Evolutionary conservation across 2,329 filamentous ascomycete genomes (phyloP).

Genomic region (Fusarium bactridioides): DNA sequence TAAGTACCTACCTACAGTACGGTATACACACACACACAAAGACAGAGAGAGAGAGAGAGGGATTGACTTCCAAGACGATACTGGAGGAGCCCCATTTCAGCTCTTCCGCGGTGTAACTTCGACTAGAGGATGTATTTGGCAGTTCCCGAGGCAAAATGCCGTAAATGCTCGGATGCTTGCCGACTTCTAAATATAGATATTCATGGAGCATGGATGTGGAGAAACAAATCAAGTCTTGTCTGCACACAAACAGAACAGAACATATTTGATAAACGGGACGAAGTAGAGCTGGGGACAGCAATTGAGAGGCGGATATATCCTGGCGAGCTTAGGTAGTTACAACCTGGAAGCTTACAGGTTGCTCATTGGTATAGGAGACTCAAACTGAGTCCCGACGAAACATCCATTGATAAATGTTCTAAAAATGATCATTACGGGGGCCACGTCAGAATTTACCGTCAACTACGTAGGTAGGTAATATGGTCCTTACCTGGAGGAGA

Average conservation of each 20-base stretch:
- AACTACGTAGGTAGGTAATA: not conserved
- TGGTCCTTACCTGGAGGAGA: not conserved
- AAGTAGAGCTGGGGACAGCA: not conserved
- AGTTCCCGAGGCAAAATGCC: conserved; percentile 1
- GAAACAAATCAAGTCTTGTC: not conserved
- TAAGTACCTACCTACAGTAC: too few species aligned
- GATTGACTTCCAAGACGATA: not conserved
- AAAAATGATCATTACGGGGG: conserved; percentile 3
- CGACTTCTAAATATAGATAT: conserved; percentile 10
- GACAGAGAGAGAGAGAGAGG: not conserved
- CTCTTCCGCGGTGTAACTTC: not conserved
- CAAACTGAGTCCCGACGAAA: not conserved
- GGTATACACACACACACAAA: too few species aligned
- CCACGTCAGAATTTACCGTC: not conserved
- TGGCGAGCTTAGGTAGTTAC: not conserved
- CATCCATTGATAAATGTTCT: not conserved
- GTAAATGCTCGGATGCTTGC: conserved; percentile 18
- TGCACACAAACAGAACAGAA: conserved; percentile 11
- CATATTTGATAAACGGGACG: not conserved
- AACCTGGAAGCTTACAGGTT: not conserved
- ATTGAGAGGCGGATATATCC: not conserved
- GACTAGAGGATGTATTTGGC: not conserved
- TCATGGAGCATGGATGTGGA: conserved; percentile 9
- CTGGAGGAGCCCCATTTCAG: not conserved
- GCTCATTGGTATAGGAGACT: not conserved